Conservation (phyloP, 331 rosid genomes). For the Rosa hybrid region DNA sequence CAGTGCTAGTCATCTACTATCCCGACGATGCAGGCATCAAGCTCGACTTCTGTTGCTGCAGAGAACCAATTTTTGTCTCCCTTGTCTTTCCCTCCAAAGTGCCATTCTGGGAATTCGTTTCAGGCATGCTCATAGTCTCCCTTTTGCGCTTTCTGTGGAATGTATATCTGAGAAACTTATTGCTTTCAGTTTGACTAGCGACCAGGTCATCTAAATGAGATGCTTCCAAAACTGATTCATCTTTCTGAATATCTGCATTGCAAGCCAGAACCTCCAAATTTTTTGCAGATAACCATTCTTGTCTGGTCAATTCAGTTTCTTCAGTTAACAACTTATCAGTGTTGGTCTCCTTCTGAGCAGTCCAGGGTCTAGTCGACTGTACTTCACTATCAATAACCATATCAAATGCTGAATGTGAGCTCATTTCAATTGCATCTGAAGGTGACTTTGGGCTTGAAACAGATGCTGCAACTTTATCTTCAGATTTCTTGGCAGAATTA, state of each 20-base stretch:
- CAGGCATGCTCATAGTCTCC: constrained; percentile 49
- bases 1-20: constrained; percentile 64
- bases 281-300: constrained; percentile 45
- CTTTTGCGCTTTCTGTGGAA: constrained; percentile 81
- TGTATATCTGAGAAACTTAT: constrained; percentile 67
- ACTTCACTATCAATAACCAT: constrained; percentile 36
- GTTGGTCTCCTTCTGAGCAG: constrained; percentile 33
- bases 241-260: constrained; percentile 39
- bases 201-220: constrained; percentile 44
- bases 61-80: constrained; percentile 46
- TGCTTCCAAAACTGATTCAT: constrained; percentile 37
- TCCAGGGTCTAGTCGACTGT: constrained; percentile 37
- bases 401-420: constrained; percentile 33
- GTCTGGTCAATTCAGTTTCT: constrained; percentile 42
- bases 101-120: constrained; percentile 38
- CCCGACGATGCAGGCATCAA: constrained; percentile 53
- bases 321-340: constrained; percentile 33
- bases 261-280: constrained; percentile 38
- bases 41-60: constrained; percentile 56
- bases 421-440: constrained; percentile 23
- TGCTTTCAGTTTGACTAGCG: constrained; percentile 43
- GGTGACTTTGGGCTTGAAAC: constrained; percentile 23
- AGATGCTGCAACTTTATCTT: constrained; percentile 43
- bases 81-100: constrained; percentile 38
- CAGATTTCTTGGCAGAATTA: constrained; percentile 32